Evolutionary conservation across 164 flowering plant genomes (phyloP).

Genomic region (Stephania japonica): DNA sequence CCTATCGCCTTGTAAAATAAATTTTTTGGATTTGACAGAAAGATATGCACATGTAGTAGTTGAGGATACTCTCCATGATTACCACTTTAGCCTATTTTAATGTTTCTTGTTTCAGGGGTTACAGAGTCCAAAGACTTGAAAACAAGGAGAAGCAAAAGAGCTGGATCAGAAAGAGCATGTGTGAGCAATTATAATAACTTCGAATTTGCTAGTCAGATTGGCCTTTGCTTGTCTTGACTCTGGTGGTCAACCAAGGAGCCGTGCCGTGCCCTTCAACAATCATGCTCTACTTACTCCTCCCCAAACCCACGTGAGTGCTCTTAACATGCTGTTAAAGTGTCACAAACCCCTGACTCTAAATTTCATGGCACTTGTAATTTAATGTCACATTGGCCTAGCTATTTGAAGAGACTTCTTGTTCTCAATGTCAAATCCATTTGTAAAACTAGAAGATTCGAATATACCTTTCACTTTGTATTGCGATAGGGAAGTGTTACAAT

Average conservation of each 20-base stretch:
- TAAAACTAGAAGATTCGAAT: too few relatives aligned
- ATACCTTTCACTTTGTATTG: too few relatives aligned
- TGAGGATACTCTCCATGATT: background rate
- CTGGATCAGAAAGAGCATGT: background rate
- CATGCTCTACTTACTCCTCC: background rate
- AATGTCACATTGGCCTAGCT: too few relatives aligned
- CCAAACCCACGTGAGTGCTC: background rate
- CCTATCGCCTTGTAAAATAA: background rate
- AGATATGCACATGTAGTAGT: background rate
- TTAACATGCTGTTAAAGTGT: too few relatives aligned
- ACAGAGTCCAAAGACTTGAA: conserved; percentile 2
- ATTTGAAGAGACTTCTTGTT: too few relatives aligned
- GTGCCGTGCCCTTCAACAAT: background rate
- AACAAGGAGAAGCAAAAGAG: background rate
- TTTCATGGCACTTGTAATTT: too few relatives aligned
- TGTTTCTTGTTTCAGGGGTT: background rate
- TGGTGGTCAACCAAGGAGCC: background rate
- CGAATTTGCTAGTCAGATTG: background rate
- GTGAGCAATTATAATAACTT: background rate
- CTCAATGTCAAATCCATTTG: too few relatives aligned
- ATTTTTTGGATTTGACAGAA: background rate
- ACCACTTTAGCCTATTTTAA: background rate
- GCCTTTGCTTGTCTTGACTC: background rate
- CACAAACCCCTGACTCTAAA: too few relatives aligned
- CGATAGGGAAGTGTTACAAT: too few relatives aligned